Evolutionary conservation across 331 rosid species (phyloP).

Genomic region (Telfairia occidentalis): DNA sequence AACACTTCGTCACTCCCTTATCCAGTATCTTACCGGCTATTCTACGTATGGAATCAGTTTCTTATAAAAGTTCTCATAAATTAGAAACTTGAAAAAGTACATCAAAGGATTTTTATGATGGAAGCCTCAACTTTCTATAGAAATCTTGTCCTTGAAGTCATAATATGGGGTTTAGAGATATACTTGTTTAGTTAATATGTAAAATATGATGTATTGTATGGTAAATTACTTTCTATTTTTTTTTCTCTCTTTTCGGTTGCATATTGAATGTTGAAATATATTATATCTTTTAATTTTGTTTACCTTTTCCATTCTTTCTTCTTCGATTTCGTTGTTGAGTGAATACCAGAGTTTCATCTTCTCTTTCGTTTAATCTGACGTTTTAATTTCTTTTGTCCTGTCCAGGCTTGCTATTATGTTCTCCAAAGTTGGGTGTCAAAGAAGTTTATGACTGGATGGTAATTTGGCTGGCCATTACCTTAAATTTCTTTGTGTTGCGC

Average conservation of each 20-base stretch:
- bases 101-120: neutral
- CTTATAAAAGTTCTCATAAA: neutral
- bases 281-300: neutral
- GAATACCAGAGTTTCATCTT: neutral
- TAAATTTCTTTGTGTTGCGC: neutral
- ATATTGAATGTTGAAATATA: neutral
- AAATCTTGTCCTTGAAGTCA: neutral
- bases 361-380: constrained; percentile 9
- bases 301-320: neutral
- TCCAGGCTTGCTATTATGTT: constrained; percentile 83
- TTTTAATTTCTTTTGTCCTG: constrained; percentile 2
- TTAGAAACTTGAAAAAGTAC: neutral
- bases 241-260: neutral
- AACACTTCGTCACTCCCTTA: neutral
- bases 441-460: constrained; percentile 98
- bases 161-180: neutral
- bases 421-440: constrained; percentile 92
- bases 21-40: neutral
- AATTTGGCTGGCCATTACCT: constrained; percentile 9
- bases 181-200: neutral
- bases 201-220: neutral
- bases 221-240: neutral
- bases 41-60: neutral
- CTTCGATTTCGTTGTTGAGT: neutral
- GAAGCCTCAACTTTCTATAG: neutral